Evolutionary conservation across 139 green algal genomes (phyloP).

Genomic region (Coelastrella sp.): DNA sequence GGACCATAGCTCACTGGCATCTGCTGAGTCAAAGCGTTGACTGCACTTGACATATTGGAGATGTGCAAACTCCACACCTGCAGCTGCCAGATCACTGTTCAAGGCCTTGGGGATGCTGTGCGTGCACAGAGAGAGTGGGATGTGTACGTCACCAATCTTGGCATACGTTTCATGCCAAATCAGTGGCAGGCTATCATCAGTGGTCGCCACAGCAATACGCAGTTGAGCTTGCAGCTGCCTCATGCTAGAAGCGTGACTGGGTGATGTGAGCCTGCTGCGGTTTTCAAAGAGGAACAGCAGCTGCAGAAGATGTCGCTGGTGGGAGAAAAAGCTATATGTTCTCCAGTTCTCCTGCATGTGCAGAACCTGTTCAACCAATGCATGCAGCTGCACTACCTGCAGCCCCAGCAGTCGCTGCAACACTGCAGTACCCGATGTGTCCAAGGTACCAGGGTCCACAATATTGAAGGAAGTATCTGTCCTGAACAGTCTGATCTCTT

Average conservation of each 20-base stretch:
- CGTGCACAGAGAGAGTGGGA: neutral
- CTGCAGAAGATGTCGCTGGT: neutral
- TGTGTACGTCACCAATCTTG: neutral
- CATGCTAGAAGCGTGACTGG: too few species aligned
- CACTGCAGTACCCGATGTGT: neutral
- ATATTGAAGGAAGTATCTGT: neutral
- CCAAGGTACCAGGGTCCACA: neutral
- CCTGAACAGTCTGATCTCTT: neutral
- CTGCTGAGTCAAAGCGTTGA: neutral
- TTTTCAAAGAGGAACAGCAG: slow-evolving; percentile 29
- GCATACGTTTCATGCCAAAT: too few species aligned
- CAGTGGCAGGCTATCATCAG: too few species aligned
- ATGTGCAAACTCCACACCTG: slow-evolving; percentile 24
- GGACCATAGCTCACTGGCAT: neutral
- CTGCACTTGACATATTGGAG: neutral
- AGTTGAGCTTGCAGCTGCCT: too few species aligned
- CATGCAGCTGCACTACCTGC: neutral
- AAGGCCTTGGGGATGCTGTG: neutral
- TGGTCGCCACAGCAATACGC: too few species aligned
- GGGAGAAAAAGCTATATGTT: too few species aligned
- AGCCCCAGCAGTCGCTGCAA: neutral
- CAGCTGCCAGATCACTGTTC: neutral
- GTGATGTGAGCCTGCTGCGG: neutral
- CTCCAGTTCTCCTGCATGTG: neutral
- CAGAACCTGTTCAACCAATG: neutral